Conservation (phyloP, 345 rosid genomes). For the Moricandia arvensis region DNA sequence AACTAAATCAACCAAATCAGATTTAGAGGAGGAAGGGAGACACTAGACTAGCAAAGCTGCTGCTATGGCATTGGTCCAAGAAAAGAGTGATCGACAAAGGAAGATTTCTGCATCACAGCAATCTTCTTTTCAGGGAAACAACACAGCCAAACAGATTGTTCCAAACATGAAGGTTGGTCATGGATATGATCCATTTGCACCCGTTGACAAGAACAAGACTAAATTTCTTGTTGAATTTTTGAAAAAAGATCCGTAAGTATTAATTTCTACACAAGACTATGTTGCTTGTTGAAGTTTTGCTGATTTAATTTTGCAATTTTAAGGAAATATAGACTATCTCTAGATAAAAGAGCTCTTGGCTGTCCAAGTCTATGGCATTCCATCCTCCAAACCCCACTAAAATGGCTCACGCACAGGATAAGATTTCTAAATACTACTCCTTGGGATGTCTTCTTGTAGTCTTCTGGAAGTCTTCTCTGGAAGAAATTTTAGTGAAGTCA, state of each 20-base stretch:
- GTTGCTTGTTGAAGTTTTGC: too few species aligned
- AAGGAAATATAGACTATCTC: too few species aligned
- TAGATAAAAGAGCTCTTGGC: background rate
- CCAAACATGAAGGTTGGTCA: background rate
- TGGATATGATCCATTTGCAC: background rate
- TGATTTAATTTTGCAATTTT: too few species aligned
- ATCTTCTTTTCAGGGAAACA: background rate
- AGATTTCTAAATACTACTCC: too few species aligned
- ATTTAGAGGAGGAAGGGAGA: background rate
- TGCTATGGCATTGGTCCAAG: background rate
- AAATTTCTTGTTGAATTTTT: too few species aligned
- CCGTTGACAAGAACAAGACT: background rate
- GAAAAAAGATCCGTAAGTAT: too few species aligned
- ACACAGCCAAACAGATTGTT: background rate
- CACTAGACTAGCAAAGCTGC: too few species aligned
- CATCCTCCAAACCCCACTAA: background rate
- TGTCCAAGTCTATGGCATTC: background rate
- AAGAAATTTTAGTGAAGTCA: too few species aligned
- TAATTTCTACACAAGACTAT: too few species aligned
- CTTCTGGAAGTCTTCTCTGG: too few species aligned
- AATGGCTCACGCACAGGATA: background rate
- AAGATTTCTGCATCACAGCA: background rate
- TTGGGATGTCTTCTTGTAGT: too few species aligned
- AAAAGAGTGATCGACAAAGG: background rate
- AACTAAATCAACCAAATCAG: background rate